A percentile compares a stretch with the other conserved stretches of the same genome.
These are phyloP conservation scores for Podospora didyma DNA, from an alignment of 495 filamentous ascomycete genomes.

Conservation along the genomic window DNA sequence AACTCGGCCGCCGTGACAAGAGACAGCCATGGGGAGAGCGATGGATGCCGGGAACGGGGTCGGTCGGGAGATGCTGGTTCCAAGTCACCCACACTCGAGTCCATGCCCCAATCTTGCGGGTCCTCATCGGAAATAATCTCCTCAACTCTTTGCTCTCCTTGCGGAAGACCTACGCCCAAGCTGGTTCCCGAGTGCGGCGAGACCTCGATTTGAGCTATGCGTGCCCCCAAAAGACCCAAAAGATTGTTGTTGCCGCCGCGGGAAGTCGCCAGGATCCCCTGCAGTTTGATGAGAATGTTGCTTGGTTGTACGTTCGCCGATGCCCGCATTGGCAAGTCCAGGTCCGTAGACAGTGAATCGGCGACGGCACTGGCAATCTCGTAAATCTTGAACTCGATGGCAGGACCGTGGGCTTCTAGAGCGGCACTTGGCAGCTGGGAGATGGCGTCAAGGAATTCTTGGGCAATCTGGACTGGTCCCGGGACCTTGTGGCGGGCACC, in stretches of 20 bases:
- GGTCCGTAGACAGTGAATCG: slow-evolving; percentile 34
- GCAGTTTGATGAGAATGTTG: slow-evolving; percentile 30
- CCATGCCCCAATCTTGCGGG: background rate
- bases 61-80: background rate
- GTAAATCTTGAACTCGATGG: slow-evolving; percentile 43
- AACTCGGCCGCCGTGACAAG: slow-evolving; percentile 14
- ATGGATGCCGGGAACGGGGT: background rate
- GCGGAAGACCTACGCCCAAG: background rate
- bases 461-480: slow-evolving; percentile 40
- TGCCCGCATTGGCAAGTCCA: slow-evolving; percentile 7
- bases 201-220: slow-evolving; percentile 21
- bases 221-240: slow-evolving; percentile 24
- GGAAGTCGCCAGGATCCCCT: slow-evolving; percentile 30
- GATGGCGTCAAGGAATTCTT: slow-evolving; percentile 37
- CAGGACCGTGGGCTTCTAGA: slow-evolving; percentile 13
- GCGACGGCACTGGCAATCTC: slow-evolving; percentile 45
- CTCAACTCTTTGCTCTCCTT: slow-evolving; percentile 1
- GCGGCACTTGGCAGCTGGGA: slow-evolving; percentile 30
- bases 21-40: slow-evolving; percentile 14
- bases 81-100: background rate
- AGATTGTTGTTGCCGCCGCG: slow-evolving; percentile 33
- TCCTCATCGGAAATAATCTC: slow-evolving; percentile 5
- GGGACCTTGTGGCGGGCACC: slow-evolving; percentile 7
- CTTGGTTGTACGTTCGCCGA: slow-evolving; percentile 20
- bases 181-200: background rate